These are phyloP conservation scores for Apophysomyces elegans DNA, from an alignment of 371 early-diverging fungal species.

Conservation along the genomic window DNA sequence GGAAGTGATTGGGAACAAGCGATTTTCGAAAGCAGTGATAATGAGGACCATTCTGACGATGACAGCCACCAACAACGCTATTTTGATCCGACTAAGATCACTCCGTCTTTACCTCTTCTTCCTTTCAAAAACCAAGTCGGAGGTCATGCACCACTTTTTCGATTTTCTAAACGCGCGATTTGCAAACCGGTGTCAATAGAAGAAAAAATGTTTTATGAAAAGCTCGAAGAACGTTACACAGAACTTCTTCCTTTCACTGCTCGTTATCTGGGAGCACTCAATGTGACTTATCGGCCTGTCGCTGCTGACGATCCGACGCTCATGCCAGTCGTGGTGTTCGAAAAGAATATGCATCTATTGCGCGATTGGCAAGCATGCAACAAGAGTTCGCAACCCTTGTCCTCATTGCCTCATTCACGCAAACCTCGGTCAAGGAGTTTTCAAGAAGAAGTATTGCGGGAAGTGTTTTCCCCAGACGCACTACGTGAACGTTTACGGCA, in stretches of 20 bases:
- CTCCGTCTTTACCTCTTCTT: constrained; percentile 61
- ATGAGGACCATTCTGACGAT: constrained; percentile 1
- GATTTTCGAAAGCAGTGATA: constrained; percentile 4
- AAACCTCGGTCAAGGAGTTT: constrained; percentile 22
- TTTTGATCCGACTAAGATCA: constrained; percentile 57
- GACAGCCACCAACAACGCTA: constrained; percentile 22
- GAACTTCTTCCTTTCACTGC: constrained; percentile 86
- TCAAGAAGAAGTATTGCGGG: constrained; percentile 74
- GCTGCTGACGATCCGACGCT: constrained; percentile 31
- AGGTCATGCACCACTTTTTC: constrained; percentile 52
- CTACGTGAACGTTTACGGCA: constrained; percentile 58
- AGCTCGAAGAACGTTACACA: constrained; percentile 76
- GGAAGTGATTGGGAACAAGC: constrained; percentile 20
- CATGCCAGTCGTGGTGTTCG: constrained; percentile 75
- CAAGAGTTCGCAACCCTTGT: constrained; percentile 13
- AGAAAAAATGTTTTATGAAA: constrained; percentile 91
- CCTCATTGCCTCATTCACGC: constrained; percentile 14
- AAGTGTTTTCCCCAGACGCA: constrained; percentile 77
- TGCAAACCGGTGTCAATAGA: constrained; percentile 70
- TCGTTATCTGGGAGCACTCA: constrained; percentile 90
- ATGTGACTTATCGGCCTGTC: constrained; percentile 80
- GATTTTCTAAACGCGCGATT: constrained; percentile 51
- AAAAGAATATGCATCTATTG: constrained; percentile 80
- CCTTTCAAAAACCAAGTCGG: constrained; percentile 55
- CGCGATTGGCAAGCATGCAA: constrained; percentile 46